phyloP scores from a whole-genome alignment of 106 monocot genomes.

The Acanthochlamys bracteata region DNA sequence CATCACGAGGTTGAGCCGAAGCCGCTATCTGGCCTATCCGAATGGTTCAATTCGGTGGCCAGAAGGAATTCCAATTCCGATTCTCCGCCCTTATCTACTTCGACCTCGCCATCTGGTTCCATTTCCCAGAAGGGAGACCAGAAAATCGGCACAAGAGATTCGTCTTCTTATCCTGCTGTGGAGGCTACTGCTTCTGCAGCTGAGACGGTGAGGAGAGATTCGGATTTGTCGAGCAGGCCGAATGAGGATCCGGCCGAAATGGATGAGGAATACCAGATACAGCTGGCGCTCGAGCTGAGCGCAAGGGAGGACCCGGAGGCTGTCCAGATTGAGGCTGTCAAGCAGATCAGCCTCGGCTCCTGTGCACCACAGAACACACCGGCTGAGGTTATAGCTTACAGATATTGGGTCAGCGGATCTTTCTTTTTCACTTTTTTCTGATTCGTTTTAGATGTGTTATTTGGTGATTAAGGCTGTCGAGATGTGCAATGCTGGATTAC shows the following conservation, averaged over 20 bases:
- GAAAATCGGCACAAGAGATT: background rate
- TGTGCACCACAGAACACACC: slow-evolving; percentile 31
- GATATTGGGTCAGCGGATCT: slow-evolving; percentile 58
- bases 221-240: background rate
- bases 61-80: no score
- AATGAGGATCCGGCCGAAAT: slow-evolving; percentile 6
- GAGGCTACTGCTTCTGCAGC: background rate
- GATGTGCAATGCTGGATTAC: no score
- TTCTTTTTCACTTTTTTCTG: background rate
- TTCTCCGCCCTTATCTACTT: background rate
- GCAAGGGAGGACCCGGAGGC: slow-evolving; percentile 71
- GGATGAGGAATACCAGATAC: slow-evolving; percentile 63
- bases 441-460: no score
- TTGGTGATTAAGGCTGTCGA: no score
- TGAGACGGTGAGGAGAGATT: background rate
- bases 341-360: slow-evolving; percentile 66
- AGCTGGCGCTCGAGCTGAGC: slow-evolving; percentile 61
- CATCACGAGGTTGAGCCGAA: slow-evolving; percentile 11
- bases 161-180: slow-evolving; percentile 8
- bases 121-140: slow-evolving; percentile 21
- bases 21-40: slow-evolving; percentile 1
- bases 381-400: slow-evolving; percentile 42
- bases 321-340: slow-evolving; percentile 67
- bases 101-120: slow-evolving; percentile 44
- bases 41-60: no score